Base-by-base conservation (phyloP, 139 green algal species). In the Tetraselmis chui region DNA sequence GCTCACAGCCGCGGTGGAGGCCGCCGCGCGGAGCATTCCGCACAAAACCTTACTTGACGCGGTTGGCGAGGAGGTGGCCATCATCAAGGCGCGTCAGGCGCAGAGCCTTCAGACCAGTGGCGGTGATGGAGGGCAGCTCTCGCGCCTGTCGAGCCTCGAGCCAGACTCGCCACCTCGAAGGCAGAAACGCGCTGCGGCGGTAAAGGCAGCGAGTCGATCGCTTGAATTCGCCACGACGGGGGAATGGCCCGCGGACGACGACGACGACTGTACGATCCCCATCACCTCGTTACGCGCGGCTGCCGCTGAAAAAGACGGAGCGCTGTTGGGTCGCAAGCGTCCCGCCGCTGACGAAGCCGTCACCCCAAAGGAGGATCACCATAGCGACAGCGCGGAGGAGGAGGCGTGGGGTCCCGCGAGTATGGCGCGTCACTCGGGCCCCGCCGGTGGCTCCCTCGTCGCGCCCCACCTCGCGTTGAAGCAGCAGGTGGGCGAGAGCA, bases 161-260 rank as follows among this genome's bases (percentile, higher is more conserved):
- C 59, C 59, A 29, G 22, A 25, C 59, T 77, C 31, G 59, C n/a
- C 30, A 23, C 27, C 31, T 0, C 80, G 82, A 28, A 82, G 86
- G 0, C 84, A 82, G 2, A 28, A 31, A 26, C 79, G 84, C 31
- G 80, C 79, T 30, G 88, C 88, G 1, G 88, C 88, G 1, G 88
- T 84, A 28, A 85, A 89, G 78, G 88, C 88, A 0, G 86, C 86
- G 0, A 30, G 81, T 29, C 59, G 74, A 22, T 87, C 88, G 1
- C 83, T 84, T 0, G 80, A 79, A 26, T 91, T 85, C 31, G 85
- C 85, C 26, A 59, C 75, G 29, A 89, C 85, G 0, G 85, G 85
- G 31, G 85, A 80, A 30, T 88, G 82, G 86, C 76, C 78, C 11
- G 82, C 58, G 58, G 81, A 84, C 25, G 81, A 80, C 27, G 81